Percentiles rank a stretch among this genome's conserved stretches.
These are phyloP conservation scores for Cordyceps pruinosa DNA, from an alignment of 2,329 filamentous ascomycete species.

Conservation along the genomic window DNA sequence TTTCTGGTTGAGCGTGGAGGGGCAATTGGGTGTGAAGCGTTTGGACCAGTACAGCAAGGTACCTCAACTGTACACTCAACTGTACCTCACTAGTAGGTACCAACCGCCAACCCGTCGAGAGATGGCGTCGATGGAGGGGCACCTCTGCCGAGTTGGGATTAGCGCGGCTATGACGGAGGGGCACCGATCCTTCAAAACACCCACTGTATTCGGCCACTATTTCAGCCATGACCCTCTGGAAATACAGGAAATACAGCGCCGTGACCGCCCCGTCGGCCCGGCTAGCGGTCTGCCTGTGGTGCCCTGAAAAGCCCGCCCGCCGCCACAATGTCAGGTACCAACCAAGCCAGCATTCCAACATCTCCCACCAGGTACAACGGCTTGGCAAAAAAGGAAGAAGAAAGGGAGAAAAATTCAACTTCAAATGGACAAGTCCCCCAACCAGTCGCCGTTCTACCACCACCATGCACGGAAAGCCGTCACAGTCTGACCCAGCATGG, in stretches of 20 bases:
- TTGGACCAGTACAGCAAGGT: background rate
- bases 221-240: background rate
- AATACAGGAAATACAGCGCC: background rate
- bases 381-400: too few species aligned
- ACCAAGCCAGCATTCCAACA: too few species aligned
- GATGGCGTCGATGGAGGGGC: conserved; percentile 9
- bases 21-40: conserved; percentile 10
- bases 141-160: background rate
- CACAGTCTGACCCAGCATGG: background rate
- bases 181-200: too few species aligned
- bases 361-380: too few species aligned
- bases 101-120: too few species aligned
- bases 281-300: too few species aligned
- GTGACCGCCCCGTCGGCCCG: background rate
- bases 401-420: background rate
- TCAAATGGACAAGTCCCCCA: too few species aligned
- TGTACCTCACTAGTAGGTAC: too few species aligned
- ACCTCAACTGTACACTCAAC: too few species aligned
- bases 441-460: too few species aligned
- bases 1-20: conserved; percentile 9
- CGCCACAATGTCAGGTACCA: background rate
- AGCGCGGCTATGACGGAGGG: background rate
- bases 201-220: background rate
- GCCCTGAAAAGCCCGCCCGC: background rate
- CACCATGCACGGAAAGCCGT: background rate